Evolutionary conservation across 2,329 filamentous ascomycete species (phyloP).

Genomic region (Verticillium tricorpus): DNA sequence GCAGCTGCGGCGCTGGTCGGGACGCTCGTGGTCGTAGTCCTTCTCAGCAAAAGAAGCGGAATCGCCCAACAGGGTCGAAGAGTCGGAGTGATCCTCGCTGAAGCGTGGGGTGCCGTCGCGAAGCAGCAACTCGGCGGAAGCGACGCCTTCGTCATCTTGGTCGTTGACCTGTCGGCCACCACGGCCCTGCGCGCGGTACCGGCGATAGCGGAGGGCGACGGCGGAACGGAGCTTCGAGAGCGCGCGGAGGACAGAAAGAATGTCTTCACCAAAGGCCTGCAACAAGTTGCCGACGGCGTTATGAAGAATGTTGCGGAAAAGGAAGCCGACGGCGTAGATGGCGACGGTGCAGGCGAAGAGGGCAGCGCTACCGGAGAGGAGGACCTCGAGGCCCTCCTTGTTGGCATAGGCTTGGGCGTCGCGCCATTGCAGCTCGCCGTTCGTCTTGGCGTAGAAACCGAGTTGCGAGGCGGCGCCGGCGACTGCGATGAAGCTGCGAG

Average conservation of each 20-base stretch:
- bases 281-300: conserved; percentile 17
- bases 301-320: conserved; percentile 18
- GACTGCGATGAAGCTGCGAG: conserved; percentile 19
- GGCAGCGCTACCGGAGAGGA: conserved; percentile 23
- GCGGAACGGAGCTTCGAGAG: not conserved
- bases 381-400: conserved; percentile 24
- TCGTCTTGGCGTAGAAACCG: conserved; percentile 25
- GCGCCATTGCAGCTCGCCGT: conserved; percentile 26
- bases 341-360: conserved; percentile 17
- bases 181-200: not conserved
- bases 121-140: not conserved
- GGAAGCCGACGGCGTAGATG: conserved; percentile 18
- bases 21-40: not conserved
- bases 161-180: not conserved
- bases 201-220: not conserved
- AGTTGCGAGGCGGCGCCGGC: conserved; percentile 24
- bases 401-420: conserved; percentile 23
- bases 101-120: not conserved
- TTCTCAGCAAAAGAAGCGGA: not conserved
- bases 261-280: conserved; percentile 12
- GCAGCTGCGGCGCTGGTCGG: not conserved
- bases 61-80: conserved; percentile 2
- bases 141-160: not conserved
- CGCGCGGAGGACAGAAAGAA: not conserved
- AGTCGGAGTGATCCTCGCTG: conserved; percentile 3